phyloP scores from a whole-genome alignment of 768 basidiomycete genomes.

The Termitomyces sp. region DNA sequence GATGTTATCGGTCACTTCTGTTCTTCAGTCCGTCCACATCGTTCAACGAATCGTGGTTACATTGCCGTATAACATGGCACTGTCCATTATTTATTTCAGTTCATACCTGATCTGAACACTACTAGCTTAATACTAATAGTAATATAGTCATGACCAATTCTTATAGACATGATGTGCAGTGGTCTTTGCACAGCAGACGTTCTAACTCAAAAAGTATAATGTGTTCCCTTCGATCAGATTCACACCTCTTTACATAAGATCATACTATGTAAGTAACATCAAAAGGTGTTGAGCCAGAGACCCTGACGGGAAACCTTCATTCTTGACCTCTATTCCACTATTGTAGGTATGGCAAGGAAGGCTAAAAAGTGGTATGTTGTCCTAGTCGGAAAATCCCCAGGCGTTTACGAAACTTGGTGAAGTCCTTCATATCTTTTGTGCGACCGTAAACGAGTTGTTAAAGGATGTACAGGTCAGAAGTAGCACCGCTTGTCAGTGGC shows the following conservation, averaged over 20 bases:
- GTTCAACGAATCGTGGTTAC: conserved; percentile 63
- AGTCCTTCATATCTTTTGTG: not conserved
- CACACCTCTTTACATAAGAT: not conserved
- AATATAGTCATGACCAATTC: not conserved
- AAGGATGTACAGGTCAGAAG: conserved; percentile 37
- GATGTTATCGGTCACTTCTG: conserved; percentile 79
- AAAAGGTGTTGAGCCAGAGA: not conserved
- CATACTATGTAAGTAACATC: not conserved
- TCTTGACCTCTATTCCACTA: not conserved
- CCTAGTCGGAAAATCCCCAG: conserved; percentile 31
- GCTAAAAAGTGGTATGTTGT: conserved; percentile 39
- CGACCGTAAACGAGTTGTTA: not conserved
- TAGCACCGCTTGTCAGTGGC: conserved; percentile 36
- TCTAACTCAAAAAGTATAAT: not conserved
- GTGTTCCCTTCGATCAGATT: not conserved
- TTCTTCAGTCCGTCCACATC: conserved; percentile 65
- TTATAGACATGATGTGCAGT: not conserved
- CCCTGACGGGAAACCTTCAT: not conserved
- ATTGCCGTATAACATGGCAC: conserved; percentile 55
- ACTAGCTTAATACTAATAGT: not conserved
- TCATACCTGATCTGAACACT: not conserved
- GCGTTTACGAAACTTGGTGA: conserved; percentile 38
- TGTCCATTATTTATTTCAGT: not conserved
- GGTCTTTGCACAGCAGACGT: too few relatives aligned
- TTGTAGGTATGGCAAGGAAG: conserved; percentile 26